Evolutionary conservation across 352 stramenopile genomes (phyloP), one percentile per base, ranked within the genome.

Genomic region (Phytophthora fragariae): DNA sequence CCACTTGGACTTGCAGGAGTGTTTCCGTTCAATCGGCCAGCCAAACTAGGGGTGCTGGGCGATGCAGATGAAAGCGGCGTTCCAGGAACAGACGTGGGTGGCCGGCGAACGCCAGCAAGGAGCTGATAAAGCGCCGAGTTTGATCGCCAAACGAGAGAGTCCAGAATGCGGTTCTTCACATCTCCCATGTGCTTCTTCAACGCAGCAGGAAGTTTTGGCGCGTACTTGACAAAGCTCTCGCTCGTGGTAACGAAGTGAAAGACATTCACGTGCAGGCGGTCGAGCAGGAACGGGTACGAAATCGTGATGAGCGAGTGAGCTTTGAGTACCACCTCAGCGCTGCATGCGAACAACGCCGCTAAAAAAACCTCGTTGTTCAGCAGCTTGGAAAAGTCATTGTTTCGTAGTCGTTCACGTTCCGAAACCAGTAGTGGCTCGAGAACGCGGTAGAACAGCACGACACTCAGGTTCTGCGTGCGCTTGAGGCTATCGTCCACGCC

Each of bases 171-270:
- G 70, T 97, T 85, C 67, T 97, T 91, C 0, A 97, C 70, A 64
- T 97, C 86, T 8, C 88, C 80, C 88, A 97, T 94, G 76, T 96
- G 89, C 39, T 90, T 82, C 70, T 96, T 96, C 46, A 97, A 81
- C 7, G 81, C 83, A 15, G 74, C 80, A n/a, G 90, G 90, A 11
- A 97, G 70, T 15, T 79, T 81, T 19, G 90, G 88, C 11, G 83
- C 85, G 56, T 94, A 90, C 73, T 94, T 94, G 35, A 96, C 89
- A 52, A 97, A 96, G 63, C 87, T 96, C 70, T 95, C 90, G 37
- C 94, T 90, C 12, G 93, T 91, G 17, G 92, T 95, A 12, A 89
- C 89, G 62, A 97, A 95, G 68, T 97, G 89, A 63, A 97, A 96
- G 14, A 86, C 88, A 61, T 91, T 92, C 35, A 97, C 89, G 21